phyloP scores from a whole-genome alignment of 1,139 yeast genomes.

The Nakaseomyces uthaithaninus region DNA sequence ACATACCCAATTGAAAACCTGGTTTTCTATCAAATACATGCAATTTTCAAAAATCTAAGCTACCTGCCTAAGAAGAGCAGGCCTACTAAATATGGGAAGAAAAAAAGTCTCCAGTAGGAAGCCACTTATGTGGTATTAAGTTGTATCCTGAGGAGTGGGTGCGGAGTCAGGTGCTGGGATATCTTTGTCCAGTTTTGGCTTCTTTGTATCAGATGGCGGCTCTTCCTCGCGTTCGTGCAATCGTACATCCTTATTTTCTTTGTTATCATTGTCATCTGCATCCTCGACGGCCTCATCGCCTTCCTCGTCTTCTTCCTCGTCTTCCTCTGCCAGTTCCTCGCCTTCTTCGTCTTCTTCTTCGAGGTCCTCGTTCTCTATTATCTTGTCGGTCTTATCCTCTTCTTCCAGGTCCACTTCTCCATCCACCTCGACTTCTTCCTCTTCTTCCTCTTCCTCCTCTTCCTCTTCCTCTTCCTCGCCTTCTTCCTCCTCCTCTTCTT shows the following conservation, averaged over 20 bases:
- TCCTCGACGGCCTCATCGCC: slow-evolving; percentile 18
- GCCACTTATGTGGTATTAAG: slow-evolving; percentile 7
- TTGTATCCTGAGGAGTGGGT: slow-evolving; percentile 18
- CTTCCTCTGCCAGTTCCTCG: slow-evolving; percentile 18
- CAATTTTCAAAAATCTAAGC: too few relatives aligned
- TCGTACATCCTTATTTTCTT: slow-evolving; percentile 5
- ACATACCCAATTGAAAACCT: too few relatives aligned
- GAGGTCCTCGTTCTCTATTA: slow-evolving; percentile 29
- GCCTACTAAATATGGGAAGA: too few relatives aligned
- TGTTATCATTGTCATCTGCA: slow-evolving; percentile 12
- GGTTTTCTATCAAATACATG: not conserved
- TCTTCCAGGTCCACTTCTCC: slow-evolving; percentile 34
- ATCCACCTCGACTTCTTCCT: slow-evolving; percentile 35
- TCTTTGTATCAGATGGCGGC: slow-evolving; percentile 10
- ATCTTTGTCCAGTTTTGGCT: slow-evolving; percentile 11
- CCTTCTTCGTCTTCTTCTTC: slow-evolving; percentile 28
- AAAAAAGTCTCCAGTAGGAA: too few relatives aligned
- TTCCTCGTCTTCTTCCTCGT: slow-evolving; percentile 12
- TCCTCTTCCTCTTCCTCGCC: slow-evolving; percentile 47
- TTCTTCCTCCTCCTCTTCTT: slow-evolving; percentile 48
- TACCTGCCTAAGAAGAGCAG: too few relatives aligned
- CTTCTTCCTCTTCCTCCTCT: slow-evolving; percentile 40
- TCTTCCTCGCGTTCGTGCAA: slow-evolving; percentile 6
- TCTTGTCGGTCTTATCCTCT: slow-evolving; percentile 28
- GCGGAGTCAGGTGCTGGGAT: slow-evolving; percentile 10